phyloP scores from a whole-genome alignment of 306 rosid genomes.

The Quercus robur region DNA sequence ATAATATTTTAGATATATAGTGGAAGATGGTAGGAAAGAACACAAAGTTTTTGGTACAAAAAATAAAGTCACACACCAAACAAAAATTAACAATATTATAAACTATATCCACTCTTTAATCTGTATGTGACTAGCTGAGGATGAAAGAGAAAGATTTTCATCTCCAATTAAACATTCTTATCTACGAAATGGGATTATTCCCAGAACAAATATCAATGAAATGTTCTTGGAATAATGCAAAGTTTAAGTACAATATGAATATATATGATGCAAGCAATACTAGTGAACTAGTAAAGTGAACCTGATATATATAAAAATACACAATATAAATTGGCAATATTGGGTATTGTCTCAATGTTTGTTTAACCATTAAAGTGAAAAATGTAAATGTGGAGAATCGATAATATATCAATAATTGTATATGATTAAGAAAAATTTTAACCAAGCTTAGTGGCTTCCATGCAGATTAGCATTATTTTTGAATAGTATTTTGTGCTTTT shows the following conservation, averaged over 20 bases:
- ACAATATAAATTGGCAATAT: background rate
- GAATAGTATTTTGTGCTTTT: background rate
- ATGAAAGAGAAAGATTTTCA: no score
- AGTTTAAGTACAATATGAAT: background rate
- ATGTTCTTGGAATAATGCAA: background rate
- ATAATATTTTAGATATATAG: background rate
- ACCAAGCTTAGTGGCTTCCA: slow-evolving; percentile 6
- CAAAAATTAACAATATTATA: no score
- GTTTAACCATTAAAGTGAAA: background rate
- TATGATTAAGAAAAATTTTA: background rate
- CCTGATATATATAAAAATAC: background rate
- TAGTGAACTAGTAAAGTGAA: background rate
- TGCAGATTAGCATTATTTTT: slow-evolving; percentile 17
- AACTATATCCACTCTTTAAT: no score
- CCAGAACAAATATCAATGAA: background rate
- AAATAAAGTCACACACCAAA: no score
- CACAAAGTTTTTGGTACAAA: no score
- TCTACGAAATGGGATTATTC: no score
- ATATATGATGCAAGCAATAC: background rate
- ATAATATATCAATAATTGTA: background rate
- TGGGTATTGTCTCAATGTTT: slow-evolving; percentile 15
- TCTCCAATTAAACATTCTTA: no score
- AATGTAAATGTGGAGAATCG: slow-evolving; percentile 23
- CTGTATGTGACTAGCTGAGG: no score
- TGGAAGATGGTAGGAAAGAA: no score